These are phyloP conservation scores for Coemansia sp. DNA, from an alignment of 192 early-diverging fungal genomes.

Conservation along the genomic window DNA sequence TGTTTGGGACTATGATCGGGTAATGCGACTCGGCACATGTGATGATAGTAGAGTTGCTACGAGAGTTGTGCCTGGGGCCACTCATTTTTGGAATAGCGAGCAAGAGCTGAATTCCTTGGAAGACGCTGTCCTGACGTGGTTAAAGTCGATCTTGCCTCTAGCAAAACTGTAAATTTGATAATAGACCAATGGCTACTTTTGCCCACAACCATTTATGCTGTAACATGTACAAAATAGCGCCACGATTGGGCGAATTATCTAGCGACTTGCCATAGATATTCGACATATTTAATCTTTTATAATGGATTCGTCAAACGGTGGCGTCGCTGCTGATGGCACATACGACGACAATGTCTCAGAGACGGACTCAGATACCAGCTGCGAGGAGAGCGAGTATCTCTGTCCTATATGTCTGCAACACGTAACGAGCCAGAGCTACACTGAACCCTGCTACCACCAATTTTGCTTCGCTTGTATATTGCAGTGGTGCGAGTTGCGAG, in stretches of 20 bases:
- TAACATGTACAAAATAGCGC: neutral
- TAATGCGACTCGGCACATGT: constrained; percentile 28
- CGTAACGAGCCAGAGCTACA: constrained; percentile 16
- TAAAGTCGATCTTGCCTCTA: neutral
- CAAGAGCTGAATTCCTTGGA: constrained; percentile 10
- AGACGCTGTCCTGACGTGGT: neutral
- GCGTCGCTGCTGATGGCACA: neutral
- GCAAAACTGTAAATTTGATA: neutral
- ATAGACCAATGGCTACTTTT: neutral
- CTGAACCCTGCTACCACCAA: constrained; percentile 53
- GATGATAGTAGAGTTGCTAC: constrained; percentile 16
- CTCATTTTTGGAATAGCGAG: constrained; percentile 39
- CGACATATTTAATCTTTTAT: neutral
- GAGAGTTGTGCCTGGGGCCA: constrained; percentile 28
- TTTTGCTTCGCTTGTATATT: constrained; percentile 56
- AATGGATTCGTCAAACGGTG: neutral
- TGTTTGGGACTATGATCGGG: constrained; percentile 49
- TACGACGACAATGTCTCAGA: neutral
- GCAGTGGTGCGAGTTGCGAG: constrained; percentile 49
- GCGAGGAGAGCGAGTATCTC: constrained; percentile 4
- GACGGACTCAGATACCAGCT: neutral
- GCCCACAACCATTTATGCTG: neutral
- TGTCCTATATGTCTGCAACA: constrained; percentile 51
- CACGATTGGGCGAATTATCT: neutral
- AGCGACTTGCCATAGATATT: too few species aligned